Percentiles rank a stretch among this genome's conserved stretches.
phyloP scores from a whole-genome alignment of 306 rosid species.

The Cyamopsis tetragonoloba region DNA sequence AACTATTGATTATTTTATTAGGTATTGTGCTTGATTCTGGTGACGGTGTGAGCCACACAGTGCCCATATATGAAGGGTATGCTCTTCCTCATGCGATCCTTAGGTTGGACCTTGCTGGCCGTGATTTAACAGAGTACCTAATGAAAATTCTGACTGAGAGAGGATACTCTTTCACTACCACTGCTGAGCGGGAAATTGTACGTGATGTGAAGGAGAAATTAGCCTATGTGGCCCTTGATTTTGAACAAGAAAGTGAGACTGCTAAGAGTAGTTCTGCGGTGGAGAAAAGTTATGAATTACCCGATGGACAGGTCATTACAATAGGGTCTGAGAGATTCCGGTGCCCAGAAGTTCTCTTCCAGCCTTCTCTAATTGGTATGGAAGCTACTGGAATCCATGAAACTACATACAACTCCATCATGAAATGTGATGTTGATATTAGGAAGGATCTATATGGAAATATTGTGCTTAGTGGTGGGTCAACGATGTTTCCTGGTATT shows the following conservation, averaged over 20 bases:
- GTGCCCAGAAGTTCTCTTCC: slow-evolving; percentile 55
- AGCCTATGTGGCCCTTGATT: slow-evolving; percentile 48
- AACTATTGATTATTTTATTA: not conserved
- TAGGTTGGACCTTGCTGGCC: slow-evolving; percentile 50
- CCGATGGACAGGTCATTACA: slow-evolving; percentile 54
- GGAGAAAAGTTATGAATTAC: slow-evolving; percentile 51
- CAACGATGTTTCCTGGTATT: slow-evolving; percentile 56
- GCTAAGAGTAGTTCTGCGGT: slow-evolving; percentile 42
- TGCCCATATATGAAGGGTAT: too few relatives aligned
- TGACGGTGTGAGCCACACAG: too few relatives aligned
- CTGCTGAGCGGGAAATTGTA: slow-evolving; percentile 48
- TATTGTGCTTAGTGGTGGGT: slow-evolving; percentile 49
- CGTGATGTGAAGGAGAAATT: slow-evolving; percentile 51
- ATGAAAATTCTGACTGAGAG: slow-evolving; percentile 46
- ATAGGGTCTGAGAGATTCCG: slow-evolving; percentile 58
- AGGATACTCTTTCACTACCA: slow-evolving; percentile 44
- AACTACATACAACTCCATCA: slow-evolving; percentile 52
- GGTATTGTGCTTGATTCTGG: slow-evolving; percentile 67
- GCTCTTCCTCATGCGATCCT: too few relatives aligned
- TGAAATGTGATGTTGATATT: too few relatives aligned
- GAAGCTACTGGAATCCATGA: slow-evolving; percentile 53
- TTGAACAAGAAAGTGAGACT: slow-evolving; percentile 42
- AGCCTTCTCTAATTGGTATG: slow-evolving; percentile 54
- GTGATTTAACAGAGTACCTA: slow-evolving; percentile 42
- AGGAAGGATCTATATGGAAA: slow-evolving; percentile 52